Evolutionary conservation across 2,329 filamentous ascomycete species (phyloP), one percentile per base, ranked within the genome.

Genomic region (Trichoderma koningiopsis): DNA sequence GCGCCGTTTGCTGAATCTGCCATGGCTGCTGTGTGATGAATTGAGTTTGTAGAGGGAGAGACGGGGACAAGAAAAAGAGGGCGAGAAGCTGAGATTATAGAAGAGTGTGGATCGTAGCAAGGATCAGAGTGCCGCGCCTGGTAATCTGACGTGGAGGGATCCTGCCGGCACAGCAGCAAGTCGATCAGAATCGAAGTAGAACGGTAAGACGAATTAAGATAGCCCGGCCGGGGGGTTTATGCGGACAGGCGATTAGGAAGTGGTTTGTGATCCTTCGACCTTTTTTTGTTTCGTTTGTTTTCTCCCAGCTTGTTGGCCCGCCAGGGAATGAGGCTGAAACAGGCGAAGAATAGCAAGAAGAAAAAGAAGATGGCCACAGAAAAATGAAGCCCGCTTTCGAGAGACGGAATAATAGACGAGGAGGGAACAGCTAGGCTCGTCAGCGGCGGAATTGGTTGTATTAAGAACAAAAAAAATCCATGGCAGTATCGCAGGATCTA

Each of bases 1-100:
- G 79, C 75, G 74, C 78, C 76, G 75, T 71, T 79, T 74, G 81
- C 81, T 73, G 79, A 79, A 76, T 85, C 82, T 73, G 84, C 80
- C 86, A 88, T 88, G 74, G 73, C 59, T 68, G 58, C 27, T 70
- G 69, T 68, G 58, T n/a, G 52, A 24, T 62, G 58, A 31, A 31
- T 58, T n/a, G 43, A 14, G 47, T 65, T 43, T 35, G 33, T 55
- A 43, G 53, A 27, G 57, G 24, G 31, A 37, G 29, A 22, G 14
- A 19, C 14, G n/a, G 14, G 59, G 43, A 19, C 19, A 31, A 35
- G 43, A 49, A 29, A 35, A 55, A 43, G 52, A 53, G 31, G 53
- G 19, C 16, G 27, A 40, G 47, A 47, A 52, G 27, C 24, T 27
- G 53, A 31, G 6, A 55, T 57, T 55, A 27, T 55, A 37, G 22